Evolutionary conservation across 1,284 basidiomycete species (phyloP).

Genomic region (Papiliotrema flavescens): DNA sequence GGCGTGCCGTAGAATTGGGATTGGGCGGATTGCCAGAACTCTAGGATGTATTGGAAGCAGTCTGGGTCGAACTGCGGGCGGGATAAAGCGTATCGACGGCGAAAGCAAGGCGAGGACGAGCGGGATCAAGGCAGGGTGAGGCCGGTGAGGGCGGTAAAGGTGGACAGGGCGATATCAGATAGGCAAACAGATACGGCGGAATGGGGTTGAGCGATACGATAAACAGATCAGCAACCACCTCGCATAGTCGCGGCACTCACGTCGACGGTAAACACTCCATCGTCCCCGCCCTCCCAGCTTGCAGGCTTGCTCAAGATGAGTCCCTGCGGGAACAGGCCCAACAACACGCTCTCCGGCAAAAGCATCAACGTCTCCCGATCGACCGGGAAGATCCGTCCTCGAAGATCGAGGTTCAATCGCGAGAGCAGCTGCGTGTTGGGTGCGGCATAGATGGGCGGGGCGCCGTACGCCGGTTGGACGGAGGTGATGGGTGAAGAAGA

Average conservation of each 20-base stretch:
- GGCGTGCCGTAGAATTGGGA: constrained; percentile 88
- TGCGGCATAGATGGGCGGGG: constrained; percentile 19
- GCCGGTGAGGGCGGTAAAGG: not conserved
- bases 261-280: constrained; percentile 92
- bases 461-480: constrained; percentile 58
- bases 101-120: not conserved
- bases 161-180: not conserved
- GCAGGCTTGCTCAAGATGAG: constrained; percentile 86
- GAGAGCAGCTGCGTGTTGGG: constrained; percentile 64
- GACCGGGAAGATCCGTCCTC: constrained; percentile 86
- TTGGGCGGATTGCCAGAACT: constrained; percentile 83
- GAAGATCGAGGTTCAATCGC: constrained; percentile 83
- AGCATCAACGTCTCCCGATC: constrained; percentile 99
- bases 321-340: constrained; percentile 97
- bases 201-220: not conserved
- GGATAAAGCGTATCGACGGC: not conserved
- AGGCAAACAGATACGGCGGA: no score
- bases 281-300: constrained; percentile 69
- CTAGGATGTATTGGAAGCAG: constrained; percentile 88
- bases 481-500: constrained; percentile 67
- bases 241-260: constrained; percentile 56
- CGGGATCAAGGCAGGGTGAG: no score
- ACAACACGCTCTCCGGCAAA: constrained; percentile 90
- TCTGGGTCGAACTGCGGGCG: constrained; percentile 83
- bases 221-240: not conserved